These are phyloP conservation scores for Liriodendron chinense DNA, from an alignment of 164 flowering plant species.

Conservation along the genomic window DNA sequence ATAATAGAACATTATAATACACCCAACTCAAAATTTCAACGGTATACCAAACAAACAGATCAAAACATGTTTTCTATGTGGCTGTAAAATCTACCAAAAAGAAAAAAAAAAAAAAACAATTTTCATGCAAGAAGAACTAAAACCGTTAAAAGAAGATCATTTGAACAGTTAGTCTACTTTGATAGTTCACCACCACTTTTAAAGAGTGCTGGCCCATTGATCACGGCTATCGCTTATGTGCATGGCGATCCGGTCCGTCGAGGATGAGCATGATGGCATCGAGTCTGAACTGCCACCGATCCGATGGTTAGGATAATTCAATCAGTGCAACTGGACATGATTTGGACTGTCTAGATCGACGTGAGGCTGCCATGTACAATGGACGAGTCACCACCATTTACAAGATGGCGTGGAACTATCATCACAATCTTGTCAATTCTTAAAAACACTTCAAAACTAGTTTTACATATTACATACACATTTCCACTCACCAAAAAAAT, in stretches of 20 bases:
- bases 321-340: background rate
- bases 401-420: background rate
- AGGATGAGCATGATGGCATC: too few species aligned
- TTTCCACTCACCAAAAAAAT: background rate
- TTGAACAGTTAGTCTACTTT: too few species aligned
- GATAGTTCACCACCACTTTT: too few species aligned
- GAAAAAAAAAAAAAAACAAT: background rate
- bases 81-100: slow-evolving; percentile 1
- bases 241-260: too few species aligned
- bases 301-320: background rate
- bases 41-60: background rate
- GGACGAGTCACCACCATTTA: background rate
- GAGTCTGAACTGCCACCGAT: too few species aligned
- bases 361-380: too few species aligned
- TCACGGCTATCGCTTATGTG: too few species aligned
- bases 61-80: background rate
- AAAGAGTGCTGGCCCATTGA: too few species aligned
- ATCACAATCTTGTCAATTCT: background rate
- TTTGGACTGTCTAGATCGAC: background rate
- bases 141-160: background rate
- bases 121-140: background rate
- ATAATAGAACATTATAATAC: background rate
- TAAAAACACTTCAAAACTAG: background rate
- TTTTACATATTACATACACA: slow-evolving; percentile 5
- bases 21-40: background rate